A percentile compares a stretch with the other conserved stretches of the same genome.
These are phyloP conservation scores for Sclerotinia glacialis DNA, from an alignment of 2,329 filamentous ascomycete genomes.

Conservation along the genomic window DNA sequence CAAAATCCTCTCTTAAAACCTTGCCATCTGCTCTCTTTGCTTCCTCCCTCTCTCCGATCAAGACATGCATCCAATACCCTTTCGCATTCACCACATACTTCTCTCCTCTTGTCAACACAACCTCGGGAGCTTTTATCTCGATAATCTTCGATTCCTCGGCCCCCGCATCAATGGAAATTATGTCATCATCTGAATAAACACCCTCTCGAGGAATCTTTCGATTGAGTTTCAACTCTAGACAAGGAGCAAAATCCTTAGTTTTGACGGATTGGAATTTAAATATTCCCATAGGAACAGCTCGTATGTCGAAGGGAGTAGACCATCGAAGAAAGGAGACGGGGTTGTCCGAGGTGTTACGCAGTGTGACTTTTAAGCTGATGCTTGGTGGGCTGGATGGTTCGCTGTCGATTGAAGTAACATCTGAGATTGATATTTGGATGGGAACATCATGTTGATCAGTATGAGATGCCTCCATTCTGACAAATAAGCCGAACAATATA, in stretches of 20 bases:
- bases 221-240: slow-evolving; percentile 30
- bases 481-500: background rate
- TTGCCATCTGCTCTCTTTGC: slow-evolving; percentile 8
- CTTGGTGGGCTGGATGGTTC: slow-evolving; percentile 3
- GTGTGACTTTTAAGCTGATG: slow-evolving; percentile 22
- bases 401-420: background rate
- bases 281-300: slow-evolving; percentile 36
- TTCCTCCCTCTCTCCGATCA: slow-evolving; percentile 10
- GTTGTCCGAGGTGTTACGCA: slow-evolving; percentile 34
- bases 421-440: slow-evolving; percentile 3
- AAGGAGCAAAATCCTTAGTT: slow-evolving; percentile 23
- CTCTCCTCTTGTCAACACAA: slow-evolving; percentile 36
- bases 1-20: slow-evolving; percentile 19
- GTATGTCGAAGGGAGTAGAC: slow-evolving; percentile 41
- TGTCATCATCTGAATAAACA: slow-evolving; percentile 32
- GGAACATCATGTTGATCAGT: slow-evolving; percentile 5
- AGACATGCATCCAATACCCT: slow-evolving; percentile 40
- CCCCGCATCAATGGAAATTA: slow-evolving; percentile 38
- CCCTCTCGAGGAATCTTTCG: slow-evolving; percentile 38
- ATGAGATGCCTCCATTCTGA: slow-evolving; percentile 1
- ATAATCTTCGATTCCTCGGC: slow-evolving; percentile 32
- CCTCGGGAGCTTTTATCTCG: slow-evolving; percentile 33
- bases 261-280: slow-evolving; percentile 37
- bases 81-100: slow-evolving; percentile 39
- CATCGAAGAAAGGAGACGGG: slow-evolving; percentile 41